A percentile compares a stretch with the other conserved stretches of the same genome.
Evolutionary conservation across 2,329 filamentous ascomycete genomes (phyloP).

Genomic region (Colletotrichum cuscutae): DNA sequence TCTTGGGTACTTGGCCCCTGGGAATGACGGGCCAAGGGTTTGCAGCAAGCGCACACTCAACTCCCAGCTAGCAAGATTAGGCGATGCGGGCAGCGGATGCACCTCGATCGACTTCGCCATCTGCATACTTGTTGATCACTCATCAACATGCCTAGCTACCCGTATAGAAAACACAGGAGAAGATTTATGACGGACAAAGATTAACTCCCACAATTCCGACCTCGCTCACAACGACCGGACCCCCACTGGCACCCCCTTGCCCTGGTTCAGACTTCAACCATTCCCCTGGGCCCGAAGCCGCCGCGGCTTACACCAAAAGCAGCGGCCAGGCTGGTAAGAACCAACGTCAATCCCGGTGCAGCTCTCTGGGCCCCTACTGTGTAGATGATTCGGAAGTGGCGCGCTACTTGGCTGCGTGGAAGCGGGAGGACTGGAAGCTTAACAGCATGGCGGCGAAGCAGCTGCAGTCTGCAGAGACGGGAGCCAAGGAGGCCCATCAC

Average conservation of each 20-base stretch:
- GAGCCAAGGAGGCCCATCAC: not conserved
- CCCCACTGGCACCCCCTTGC: not conserved
- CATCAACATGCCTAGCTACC: not conserved
- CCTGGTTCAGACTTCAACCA: slow-evolving; percentile 19
- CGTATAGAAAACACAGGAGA: not conserved
- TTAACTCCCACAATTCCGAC: not conserved
- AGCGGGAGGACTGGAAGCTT: not conserved
- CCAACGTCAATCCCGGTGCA: slow-evolving; percentile 17
- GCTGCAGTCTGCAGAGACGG: not conserved
- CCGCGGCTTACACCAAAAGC: not conserved
- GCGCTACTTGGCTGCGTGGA: not conserved
- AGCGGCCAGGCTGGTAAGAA: not conserved
- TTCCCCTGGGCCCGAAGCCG: slow-evolving; percentile 25
- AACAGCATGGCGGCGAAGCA: not conserved
- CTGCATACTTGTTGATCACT: not conserved
- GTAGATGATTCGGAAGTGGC: not conserved
- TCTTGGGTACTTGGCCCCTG: not conserved
- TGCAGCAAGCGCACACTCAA: not conserved
- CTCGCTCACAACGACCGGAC: not conserved
- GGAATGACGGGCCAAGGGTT: not conserved
- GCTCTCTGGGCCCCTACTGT: not conserved
- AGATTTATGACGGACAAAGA: not conserved
- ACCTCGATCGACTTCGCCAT: not conserved
- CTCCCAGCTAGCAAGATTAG: not conserved
- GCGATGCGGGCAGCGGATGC: not conserved